Evolutionary conservation across 345 rosid genomes (phyloP).

Genomic region (Acer saccharum): DNA sequence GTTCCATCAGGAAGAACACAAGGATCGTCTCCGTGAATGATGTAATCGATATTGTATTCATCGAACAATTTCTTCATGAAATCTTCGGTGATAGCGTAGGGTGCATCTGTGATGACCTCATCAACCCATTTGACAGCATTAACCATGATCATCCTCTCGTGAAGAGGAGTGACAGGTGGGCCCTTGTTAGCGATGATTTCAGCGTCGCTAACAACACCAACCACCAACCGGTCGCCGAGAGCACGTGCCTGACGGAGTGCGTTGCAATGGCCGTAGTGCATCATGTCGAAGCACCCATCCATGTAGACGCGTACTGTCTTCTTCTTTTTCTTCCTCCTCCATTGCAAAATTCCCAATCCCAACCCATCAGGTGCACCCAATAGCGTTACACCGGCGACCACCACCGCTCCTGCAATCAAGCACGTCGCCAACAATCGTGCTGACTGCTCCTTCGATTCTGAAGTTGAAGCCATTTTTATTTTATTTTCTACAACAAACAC

Average conservation of each 20-base stretch:
- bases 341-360: constrained; percentile 29
- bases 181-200: constrained; percentile 77
- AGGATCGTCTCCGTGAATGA: constrained; percentile 81
- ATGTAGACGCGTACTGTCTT: constrained; percentile 65
- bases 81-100: constrained; percentile 71
- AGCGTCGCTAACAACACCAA: constrained; percentile 74
- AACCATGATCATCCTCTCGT: constrained; percentile 72
- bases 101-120: constrained; percentile 75
- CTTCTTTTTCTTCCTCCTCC: constrained; percentile 43
- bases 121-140: constrained; percentile 80
- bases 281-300: constrained; percentile 88
- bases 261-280: constrained; percentile 88
- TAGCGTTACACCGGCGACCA: constrained; percentile 39
- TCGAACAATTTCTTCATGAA: constrained; percentile 72
- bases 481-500: not conserved
- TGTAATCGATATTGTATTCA: constrained; percentile 66
- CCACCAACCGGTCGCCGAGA: constrained; percentile 68
- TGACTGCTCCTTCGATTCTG: constrained; percentile 37
- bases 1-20: constrained; percentile 82
- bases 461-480: constrained; percentile 19
- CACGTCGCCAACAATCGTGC: constrained; percentile 37
- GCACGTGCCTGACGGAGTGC: constrained; percentile 81
- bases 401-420: constrained; percentile 54
- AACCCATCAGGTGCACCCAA: constrained; percentile 26
- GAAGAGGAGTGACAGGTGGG: constrained; percentile 72